phyloP scores from a whole-genome alignment of 176 grass and related monocot genomes.

The Carex myosuroides region DNA sequence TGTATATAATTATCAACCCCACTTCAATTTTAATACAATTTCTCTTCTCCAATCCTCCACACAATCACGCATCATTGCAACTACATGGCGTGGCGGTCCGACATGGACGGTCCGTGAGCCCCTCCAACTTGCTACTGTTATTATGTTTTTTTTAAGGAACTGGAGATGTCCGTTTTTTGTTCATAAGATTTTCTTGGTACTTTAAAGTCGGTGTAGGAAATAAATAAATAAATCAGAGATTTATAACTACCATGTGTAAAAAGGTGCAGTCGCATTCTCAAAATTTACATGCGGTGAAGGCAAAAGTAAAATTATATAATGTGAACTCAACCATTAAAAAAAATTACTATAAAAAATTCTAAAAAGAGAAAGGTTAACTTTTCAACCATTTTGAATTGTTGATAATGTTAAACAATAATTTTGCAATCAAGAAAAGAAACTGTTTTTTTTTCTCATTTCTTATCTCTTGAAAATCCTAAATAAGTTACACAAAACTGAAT shows the following conservation, averaged over 20 bases:
- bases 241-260: background rate
- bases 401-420: background rate
- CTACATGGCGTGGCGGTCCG: background rate
- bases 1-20: background rate
- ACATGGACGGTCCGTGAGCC: background rate
- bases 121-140: background rate
- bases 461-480: background rate
- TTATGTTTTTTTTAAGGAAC: background rate
- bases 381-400: background rate
- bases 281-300: background rate
- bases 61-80: constrained; percentile 2
- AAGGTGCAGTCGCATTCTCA: background rate
- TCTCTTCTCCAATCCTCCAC: background rate
- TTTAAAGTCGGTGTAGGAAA: background rate
- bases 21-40: constrained; percentile 3
- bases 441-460: background rate
- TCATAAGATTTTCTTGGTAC: background rate
- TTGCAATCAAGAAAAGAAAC: no score
- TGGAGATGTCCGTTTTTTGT: background rate
- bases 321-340: no score
- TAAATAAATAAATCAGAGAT: background rate
- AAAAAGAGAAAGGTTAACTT: no score
- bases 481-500: background rate
- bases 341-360: background rate
- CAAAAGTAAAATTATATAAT: background rate